Percentiles rank a stretch among this genome's conserved stretches.
Conservation (phyloP, 2,329 filamentous ascomycete species). For the Exophiala sp. region DNA sequence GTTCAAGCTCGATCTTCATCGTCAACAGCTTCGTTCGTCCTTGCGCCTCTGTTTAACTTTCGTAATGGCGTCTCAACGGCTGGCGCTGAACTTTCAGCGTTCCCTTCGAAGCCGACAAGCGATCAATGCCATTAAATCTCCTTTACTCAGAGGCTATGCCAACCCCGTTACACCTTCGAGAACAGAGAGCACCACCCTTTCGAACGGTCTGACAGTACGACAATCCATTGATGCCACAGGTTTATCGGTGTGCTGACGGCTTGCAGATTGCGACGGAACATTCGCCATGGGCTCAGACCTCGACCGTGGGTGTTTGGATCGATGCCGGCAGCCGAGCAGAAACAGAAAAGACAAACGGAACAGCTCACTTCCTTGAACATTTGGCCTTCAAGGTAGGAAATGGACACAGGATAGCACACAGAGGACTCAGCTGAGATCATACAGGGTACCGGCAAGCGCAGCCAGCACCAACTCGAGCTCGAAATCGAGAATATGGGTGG, state of each 20-base stretch:
- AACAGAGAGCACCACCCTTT: slow-evolving; percentile 93
- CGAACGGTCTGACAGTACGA: slow-evolving; percentile 91
- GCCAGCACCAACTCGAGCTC: slow-evolving; percentile 95
- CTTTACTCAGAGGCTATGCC: slow-evolving; percentile 77
- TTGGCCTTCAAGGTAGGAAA: slow-evolving; percentile 96
- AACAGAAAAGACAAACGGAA: slow-evolving; percentile 98
- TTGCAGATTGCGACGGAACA: slow-evolving; percentile 94
- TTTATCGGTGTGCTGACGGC: slow-evolving; percentile 12
- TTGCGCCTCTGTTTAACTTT: slow-evolving; percentile 3
- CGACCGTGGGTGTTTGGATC: slow-evolving; percentile 98
- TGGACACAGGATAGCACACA: slow-evolving; percentile 11
- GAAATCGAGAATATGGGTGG: slow-evolving; percentile 99
- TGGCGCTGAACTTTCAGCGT: slow-evolving; percentile 90
- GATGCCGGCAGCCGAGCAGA: slow-evolving; percentile 97
- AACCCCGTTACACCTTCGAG: slow-evolving; percentile 76
- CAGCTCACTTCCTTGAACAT: slow-evolving; percentile 99
- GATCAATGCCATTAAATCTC: slow-evolving; percentile 70
- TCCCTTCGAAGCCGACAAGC: slow-evolving; percentile 84
- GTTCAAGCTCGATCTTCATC: slow-evolving; percentile 18
- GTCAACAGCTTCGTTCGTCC: slow-evolving; percentile 7
- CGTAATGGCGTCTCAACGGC: slow-evolving; percentile 88
- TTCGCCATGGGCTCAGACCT: slow-evolving; percentile 97
- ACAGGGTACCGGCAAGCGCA: slow-evolving; percentile 87
- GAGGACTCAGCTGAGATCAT: slow-evolving; percentile 4
- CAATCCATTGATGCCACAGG: background rate